Percentiles rank a stretch among this genome's conserved stretches.
Evolutionary conservation across 2,329 filamentous ascomycete species (phyloP).

Genomic region (Neodidymelliopsis sp.): DNA sequence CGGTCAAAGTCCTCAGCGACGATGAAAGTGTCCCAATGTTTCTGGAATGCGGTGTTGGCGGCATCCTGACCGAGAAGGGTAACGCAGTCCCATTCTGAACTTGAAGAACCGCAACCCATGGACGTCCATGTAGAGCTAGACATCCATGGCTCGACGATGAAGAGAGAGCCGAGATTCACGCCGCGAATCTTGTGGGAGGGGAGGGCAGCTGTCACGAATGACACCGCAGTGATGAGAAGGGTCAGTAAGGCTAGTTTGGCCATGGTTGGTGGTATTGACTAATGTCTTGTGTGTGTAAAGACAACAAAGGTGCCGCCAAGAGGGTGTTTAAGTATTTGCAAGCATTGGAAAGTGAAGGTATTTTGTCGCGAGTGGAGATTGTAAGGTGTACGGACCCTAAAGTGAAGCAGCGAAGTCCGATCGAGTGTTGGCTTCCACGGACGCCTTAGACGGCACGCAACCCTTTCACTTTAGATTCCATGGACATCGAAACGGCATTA

Average conservation of each 20-base stretch:
- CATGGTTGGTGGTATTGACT: not conserved
- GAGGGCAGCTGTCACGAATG: not conserved
- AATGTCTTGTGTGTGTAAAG: not conserved
- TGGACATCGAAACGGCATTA: no score
- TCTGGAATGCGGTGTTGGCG: slow-evolving; percentile 57
- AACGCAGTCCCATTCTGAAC: slow-evolving; percentile 65
- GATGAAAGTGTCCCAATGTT: slow-evolving; percentile 62
- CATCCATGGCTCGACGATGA: slow-evolving; percentile 65
- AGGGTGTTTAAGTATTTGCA: not conserved
- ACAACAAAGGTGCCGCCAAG: not conserved
- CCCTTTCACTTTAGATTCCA: not conserved
- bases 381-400: slow-evolving; percentile 1
- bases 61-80: slow-evolving; percentile 55
- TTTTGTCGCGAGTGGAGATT: not conserved
- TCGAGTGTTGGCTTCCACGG: slow-evolving; percentile 4
- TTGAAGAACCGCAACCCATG: slow-evolving; percentile 56
- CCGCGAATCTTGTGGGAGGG: slow-evolving; percentile 58
- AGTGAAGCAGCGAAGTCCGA: slow-evolving; percentile 4
- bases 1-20: slow-evolving; percentile 57
- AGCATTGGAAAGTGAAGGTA: no score
- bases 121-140: slow-evolving; percentile 54
- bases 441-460: not conserved
- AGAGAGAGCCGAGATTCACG: slow-evolving; percentile 62
- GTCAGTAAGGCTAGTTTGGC: not conserved
- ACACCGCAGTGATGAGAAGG: not conserved